Conservation (phyloP, 2,329 filamentous ascomycete species). For the Nemania serpens region DNA sequence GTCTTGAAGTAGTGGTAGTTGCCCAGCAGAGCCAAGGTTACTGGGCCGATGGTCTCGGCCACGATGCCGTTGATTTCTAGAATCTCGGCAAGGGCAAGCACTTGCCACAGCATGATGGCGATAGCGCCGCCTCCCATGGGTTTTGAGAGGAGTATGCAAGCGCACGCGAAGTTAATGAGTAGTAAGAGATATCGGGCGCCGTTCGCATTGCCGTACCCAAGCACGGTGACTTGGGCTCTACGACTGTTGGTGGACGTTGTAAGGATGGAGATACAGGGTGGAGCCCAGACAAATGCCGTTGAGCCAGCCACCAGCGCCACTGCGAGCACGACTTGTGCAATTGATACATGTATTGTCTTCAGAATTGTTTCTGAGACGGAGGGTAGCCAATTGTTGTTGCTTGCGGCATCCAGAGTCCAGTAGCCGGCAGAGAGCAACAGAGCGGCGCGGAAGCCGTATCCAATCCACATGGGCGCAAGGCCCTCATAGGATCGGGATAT, state of each 20-base stretch:
- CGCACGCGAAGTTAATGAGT: constrained; percentile 76
- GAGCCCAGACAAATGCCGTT: constrained; percentile 82
- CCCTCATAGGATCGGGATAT: constrained; percentile 88
- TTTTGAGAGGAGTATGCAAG: constrained; percentile 82
- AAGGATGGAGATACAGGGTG: constrained; percentile 79
- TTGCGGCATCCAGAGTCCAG: constrained; percentile 88
- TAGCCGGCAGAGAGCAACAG: constrained; percentile 78
- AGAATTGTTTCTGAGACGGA: constrained; percentile 62
- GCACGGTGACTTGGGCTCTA: constrained; percentile 70
- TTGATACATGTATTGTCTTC: constrained; percentile 74
- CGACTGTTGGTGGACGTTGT: constrained; percentile 51
- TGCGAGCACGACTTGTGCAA: constrained; percentile 81
- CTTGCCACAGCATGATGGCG: constrained; percentile 82
- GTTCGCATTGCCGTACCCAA: constrained; percentile 92
- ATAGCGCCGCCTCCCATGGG: constrained; percentile 91
- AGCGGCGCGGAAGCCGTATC: constrained; percentile 75
- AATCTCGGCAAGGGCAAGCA: constrained; percentile 75
- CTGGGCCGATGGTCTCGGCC: constrained; percentile 76
- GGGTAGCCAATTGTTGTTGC: constrained; percentile 81
- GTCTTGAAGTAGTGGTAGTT: constrained; percentile 98
- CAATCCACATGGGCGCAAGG: constrained; percentile 82
- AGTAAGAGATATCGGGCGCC: constrained; percentile 89
- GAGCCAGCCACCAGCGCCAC: constrained; percentile 83
- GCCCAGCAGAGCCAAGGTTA: constrained; percentile 84
- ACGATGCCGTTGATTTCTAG: constrained; percentile 65